Conservation (phyloP, 2,329 filamentous ascomycete species). For the Trichoderma sp. region DNA sequence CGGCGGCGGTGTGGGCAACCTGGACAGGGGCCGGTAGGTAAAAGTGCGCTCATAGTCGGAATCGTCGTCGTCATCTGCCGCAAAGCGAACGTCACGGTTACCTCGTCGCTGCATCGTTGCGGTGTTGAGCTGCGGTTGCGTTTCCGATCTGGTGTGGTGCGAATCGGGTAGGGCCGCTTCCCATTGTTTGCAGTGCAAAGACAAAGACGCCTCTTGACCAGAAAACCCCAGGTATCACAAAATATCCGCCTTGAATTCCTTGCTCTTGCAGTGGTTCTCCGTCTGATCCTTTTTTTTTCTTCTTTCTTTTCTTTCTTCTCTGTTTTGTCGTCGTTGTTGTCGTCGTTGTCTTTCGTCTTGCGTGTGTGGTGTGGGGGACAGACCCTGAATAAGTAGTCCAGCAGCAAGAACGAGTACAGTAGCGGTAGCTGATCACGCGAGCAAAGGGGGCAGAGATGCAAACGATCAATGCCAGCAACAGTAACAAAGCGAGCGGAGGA, state of each 20-base stretch:
- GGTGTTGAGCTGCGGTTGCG: not conserved
- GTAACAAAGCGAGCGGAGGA: constrained; percentile 4
- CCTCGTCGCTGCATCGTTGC: constrained; percentile 18
- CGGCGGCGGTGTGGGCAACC: constrained; percentile 66
- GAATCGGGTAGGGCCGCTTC: not conserved
- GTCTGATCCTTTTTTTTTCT: not conserved
- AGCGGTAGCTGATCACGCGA: constrained; percentile 16
- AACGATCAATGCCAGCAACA: not conserved
- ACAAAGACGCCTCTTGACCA: not conserved
- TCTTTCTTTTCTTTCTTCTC: not conserved
- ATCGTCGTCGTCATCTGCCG: constrained; percentile 22
- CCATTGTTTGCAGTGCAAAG: constrained; percentile 12
- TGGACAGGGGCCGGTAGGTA: constrained; percentile 67
- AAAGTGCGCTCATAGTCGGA: constrained; percentile 53
- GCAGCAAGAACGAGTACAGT: not conserved
- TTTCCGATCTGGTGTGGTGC: constrained; percentile 1
- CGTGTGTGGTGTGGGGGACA: not conserved
- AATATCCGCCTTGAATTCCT: not conserved
- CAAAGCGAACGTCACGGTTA: constrained; percentile 21
- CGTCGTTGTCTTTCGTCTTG: not conserved
- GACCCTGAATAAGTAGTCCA: not conserved
- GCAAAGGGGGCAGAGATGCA: not conserved
- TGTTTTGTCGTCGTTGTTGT: not conserved
- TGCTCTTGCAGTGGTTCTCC: not conserved
- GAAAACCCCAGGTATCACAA: not conserved